These are phyloP conservation scores for Scleroderma citrinum DNA, from an alignment of 768 basidiomycete species.

Conservation along the genomic window DNA sequence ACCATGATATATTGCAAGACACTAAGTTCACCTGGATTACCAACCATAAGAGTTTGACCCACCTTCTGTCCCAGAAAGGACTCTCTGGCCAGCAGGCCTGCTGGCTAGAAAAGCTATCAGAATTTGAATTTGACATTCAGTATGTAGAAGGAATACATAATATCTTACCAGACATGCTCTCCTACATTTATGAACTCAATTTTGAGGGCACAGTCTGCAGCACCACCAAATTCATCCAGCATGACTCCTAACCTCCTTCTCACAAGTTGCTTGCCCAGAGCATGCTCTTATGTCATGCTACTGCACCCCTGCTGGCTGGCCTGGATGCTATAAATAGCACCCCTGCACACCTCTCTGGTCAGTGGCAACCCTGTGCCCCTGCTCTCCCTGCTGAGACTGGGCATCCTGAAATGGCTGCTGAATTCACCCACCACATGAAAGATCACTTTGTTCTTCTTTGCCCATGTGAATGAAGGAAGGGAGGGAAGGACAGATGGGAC, in stretches of 20 bases:
- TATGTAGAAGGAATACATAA: conserved; percentile 29
- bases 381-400: neutral
- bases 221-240: neutral
- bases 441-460: conserved; percentile 10
- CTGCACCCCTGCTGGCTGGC: too few relatives aligned
- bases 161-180: conserved; percentile 20
- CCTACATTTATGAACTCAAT: neutral
- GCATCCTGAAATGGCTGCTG: neutral
- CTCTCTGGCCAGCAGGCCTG: conserved; percentile 30
- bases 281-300: too few relatives aligned
- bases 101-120: conserved; percentile 28
- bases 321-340: too few relatives aligned
- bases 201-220: neutral
- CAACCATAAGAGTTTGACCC: conserved; percentile 21
- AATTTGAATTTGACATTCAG: conserved; percentile 13
- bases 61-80: conserved; percentile 28
- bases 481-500: conserved; percentile 4
- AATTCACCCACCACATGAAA: conserved; percentile 4
- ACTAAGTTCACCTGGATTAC: conserved; percentile 24
- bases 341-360: neutral
- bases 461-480: conserved; percentile 14
- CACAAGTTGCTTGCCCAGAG: neutral
- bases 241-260: neutral
- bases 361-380: neutral
- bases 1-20: conserved; percentile 27